phyloP scores from a whole-genome alignment of 2,329 filamentous ascomycete species.

The Aurifilum marmelostoma region DNA sequence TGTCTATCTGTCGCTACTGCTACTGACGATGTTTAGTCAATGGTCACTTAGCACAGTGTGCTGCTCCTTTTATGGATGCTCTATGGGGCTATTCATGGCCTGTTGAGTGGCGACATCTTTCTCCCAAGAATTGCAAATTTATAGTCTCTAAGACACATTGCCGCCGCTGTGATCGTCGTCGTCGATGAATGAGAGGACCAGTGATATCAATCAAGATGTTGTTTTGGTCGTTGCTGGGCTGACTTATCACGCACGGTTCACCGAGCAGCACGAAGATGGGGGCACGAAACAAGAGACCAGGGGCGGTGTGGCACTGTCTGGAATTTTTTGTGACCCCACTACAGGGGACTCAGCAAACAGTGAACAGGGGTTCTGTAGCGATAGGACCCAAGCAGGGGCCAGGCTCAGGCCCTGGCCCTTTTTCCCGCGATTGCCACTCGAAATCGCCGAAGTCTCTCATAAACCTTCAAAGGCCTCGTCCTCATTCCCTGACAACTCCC shows the following conservation, averaged over 20 bases:
- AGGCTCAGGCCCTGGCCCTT: neutral
- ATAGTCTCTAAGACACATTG: too few species aligned
- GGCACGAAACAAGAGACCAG: neutral
- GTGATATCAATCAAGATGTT: neutral
- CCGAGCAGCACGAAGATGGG: neutral
- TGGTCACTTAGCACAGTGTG: neutral
- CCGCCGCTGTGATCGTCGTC: neutral
- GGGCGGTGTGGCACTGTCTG: neutral
- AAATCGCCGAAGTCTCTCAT: neutral
- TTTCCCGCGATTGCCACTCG: constrained; percentile 3
- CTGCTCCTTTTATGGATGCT: neutral
- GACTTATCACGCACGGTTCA: neutral
- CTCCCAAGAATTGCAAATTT: too few species aligned
- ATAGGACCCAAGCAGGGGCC: neutral
- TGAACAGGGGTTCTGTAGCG: neutral
- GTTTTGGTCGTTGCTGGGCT: neutral
- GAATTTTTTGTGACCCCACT: neutral
- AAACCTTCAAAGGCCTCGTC: neutral
- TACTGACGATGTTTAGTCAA: neutral
- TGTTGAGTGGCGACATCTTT: too few species aligned
- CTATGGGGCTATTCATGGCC: too few species aligned
- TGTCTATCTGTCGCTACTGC: neutral
- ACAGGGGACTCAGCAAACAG: neutral
- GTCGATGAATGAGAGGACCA: neutral
- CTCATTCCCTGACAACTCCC: neutral